Percentiles rank a stretch among this genome's conserved stretches.
Evolutionary conservation across 495 filamentous ascomycete genomes (phyloP).

Genomic region (Haplographium delicatum): DNA sequence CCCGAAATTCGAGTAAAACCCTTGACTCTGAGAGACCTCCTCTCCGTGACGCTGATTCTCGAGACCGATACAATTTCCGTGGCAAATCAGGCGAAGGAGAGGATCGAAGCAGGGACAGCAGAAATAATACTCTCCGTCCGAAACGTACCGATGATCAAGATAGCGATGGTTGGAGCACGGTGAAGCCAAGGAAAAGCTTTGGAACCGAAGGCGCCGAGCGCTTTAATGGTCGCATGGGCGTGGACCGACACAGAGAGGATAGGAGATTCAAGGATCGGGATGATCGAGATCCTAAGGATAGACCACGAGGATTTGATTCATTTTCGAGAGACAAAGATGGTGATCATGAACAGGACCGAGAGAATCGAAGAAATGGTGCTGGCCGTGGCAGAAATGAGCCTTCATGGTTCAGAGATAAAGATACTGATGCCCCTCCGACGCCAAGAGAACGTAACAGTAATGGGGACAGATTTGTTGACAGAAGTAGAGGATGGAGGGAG

Average conservation of each 20-base stretch:
- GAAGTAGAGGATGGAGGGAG: slow-evolving; percentile 27
- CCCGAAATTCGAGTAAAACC: slow-evolving; percentile 46
- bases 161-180: slow-evolving; percentile 53
- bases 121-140: slow-evolving; percentile 38
- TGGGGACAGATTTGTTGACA: slow-evolving; percentile 24
- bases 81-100: slow-evolving; percentile 63
- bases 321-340: slow-evolving; percentile 44
- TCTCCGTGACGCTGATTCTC: slow-evolving; percentile 38
- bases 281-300: slow-evolving; percentile 44
- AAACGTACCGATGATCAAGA: slow-evolving; percentile 49
- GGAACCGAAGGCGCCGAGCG: slow-evolving; percentile 57
- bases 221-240: slow-evolving; percentile 53
- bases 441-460: slow-evolving; percentile 26
- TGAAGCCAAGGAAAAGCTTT: slow-evolving; percentile 61
- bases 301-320: slow-evolving; percentile 41
- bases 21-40: slow-evolving; percentile 47
- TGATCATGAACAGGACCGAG: slow-evolving; percentile 32
- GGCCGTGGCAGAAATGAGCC: slow-evolving; percentile 47
- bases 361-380: slow-evolving; percentile 33
- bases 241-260: slow-evolving; percentile 29
- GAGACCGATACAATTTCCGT: slow-evolving; percentile 63
- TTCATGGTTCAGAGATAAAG: slow-evolving; percentile 49
- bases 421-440: slow-evolving; percentile 16
- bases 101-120: slow-evolving; percentile 42
- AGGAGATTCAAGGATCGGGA: slow-evolving; percentile 39